A percentile compares a stretch with the other conserved stretches of the same genome.
These are phyloP conservation scores for Pseudopyricularia cyperi DNA, from an alignment of 2,329 filamentous ascomycete genomes.

Conservation along the genomic window DNA sequence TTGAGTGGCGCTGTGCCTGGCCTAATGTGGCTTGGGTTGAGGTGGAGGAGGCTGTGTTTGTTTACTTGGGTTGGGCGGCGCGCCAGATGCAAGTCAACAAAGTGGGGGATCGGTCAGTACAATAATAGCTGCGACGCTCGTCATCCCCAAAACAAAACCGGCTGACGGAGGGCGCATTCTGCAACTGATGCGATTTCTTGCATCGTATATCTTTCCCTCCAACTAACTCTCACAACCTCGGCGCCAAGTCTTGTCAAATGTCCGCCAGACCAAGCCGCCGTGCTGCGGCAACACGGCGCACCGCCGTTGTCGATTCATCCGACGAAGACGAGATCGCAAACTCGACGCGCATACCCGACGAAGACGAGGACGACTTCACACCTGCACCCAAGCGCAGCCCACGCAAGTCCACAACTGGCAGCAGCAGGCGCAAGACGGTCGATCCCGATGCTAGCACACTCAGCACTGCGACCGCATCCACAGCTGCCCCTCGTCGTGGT, in stretches of 20 bases:
- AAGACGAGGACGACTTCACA: conserved; percentile 66
- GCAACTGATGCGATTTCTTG: background rate
- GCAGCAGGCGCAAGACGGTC: conserved; percentile 23
- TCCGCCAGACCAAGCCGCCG: conserved; percentile 29
- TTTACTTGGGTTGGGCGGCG: conserved; percentile 7
- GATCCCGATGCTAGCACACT: conserved; percentile 21
- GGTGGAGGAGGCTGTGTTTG: conserved; percentile 6
- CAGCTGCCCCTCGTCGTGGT: conserved; percentile 17
- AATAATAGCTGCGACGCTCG: background rate
- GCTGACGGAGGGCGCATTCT: background rate
- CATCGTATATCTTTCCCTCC: background rate
- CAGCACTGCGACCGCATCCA: conserved; percentile 11
- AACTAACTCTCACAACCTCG: background rate
- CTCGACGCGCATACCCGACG: conserved; percentile 39
- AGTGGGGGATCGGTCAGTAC: conserved; percentile 9
- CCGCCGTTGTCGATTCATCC: conserved; percentile 58
- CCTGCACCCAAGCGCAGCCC: conserved; percentile 50
- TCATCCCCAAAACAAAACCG: background rate
- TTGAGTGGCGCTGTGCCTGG: background rate
- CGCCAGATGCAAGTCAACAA: conserved; percentile 11
- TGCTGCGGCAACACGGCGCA: conserved; percentile 45
- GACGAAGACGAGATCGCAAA: conserved; percentile 56
- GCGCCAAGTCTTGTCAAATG: conserved; percentile 15
- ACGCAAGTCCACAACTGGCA: conserved; percentile 18
- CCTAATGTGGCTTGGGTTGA: background rate